Percentiles rank a stretch among this genome's conserved stretches.
Evolutionary conservation across 2,329 filamentous ascomycete genomes (phyloP).

Genomic region (Penicillium sp.): DNA sequence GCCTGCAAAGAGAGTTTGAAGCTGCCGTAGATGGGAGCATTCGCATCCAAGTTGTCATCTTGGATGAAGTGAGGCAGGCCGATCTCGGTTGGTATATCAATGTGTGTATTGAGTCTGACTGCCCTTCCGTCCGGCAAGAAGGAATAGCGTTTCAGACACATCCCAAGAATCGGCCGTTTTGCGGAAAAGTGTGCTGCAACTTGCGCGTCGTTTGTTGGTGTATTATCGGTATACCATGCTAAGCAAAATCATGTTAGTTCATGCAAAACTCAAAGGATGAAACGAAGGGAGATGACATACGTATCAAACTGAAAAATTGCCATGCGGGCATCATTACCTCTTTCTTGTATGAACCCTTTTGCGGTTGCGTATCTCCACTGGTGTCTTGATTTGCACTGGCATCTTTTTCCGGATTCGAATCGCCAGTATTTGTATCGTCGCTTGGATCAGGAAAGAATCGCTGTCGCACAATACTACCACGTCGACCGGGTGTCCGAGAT

Average conservation of each 20-base stretch:
- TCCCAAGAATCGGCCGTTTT: conserved; percentile 74
- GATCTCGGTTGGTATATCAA: conserved; percentile 85
- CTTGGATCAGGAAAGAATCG: conserved; percentile 37
- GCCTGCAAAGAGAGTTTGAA: conserved; percentile 90
- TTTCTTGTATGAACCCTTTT: conserved; percentile 49
- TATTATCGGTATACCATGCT: conserved; percentile 77
- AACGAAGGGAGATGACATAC: conserved; percentile 44
- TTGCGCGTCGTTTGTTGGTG: conserved; percentile 60
- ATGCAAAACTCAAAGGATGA: conserved; percentile 20
- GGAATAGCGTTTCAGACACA: conserved; percentile 84
- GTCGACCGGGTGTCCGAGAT: conserved; percentile 21
- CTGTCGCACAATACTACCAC: conserved; percentile 38
- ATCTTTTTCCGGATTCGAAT: conserved; percentile 23
- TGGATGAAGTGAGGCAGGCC: conserved; percentile 80
- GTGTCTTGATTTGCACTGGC: conserved; percentile 21
- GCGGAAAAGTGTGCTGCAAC: conserved; percentile 81
- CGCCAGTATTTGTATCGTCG: conserved; percentile 29
- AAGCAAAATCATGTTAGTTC: conserved; percentile 28
- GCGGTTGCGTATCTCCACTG: conserved; percentile 21
- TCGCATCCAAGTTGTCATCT: conserved; percentile 61
- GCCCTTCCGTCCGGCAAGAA: conserved; percentile 62
- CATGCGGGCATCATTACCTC: conserved; percentile 92
- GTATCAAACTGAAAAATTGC: conserved; percentile 92
- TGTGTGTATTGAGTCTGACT: conserved; percentile 65
- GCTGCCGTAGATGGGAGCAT: conserved; percentile 65